A percentile compares a stretch with the other conserved stretches of the same genome.
These are phyloP conservation scores for Coemansia aciculifera DNA, from an alignment of 192 early-diverging fungal genomes.

Conservation along the genomic window DNA sequence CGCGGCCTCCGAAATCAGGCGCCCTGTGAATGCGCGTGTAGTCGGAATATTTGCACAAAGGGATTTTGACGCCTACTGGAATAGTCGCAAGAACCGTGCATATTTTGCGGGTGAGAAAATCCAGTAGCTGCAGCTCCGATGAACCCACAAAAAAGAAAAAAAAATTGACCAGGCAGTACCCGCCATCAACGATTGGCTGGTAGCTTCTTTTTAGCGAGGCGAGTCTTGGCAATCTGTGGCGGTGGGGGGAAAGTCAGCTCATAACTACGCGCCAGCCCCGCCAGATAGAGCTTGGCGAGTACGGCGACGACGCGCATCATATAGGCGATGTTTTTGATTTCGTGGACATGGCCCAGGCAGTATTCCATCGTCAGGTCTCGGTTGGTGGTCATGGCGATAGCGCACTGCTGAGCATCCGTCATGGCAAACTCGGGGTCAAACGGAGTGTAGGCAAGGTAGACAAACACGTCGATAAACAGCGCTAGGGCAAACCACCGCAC, in stretches of 20 bases:
- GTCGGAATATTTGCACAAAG: not conserved
- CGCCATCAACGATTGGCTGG: conserved; percentile 6
- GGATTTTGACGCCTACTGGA: not conserved
- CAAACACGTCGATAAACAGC: conserved; percentile 26
- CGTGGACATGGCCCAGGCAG: conserved; percentile 48
- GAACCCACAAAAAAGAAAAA: not conserved
- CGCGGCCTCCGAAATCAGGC: not conserved
- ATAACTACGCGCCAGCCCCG: conserved; percentile 17
- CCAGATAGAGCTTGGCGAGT: conserved; percentile 30
- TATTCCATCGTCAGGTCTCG: conserved; percentile 28
- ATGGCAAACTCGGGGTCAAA: conserved; percentile 30
- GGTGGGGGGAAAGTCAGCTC: conserved; percentile 15
- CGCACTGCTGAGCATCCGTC: conserved; percentile 39
- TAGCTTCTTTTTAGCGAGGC: not conserved
- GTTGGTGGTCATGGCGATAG: conserved; percentile 38
- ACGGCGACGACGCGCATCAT: conserved; percentile 25
- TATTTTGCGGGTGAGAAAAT: not conserved
- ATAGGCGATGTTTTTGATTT: conserved; percentile 42
- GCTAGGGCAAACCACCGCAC: conserved; percentile 45
- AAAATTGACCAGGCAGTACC: conserved; percentile 1
- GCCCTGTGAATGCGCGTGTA: not conserved
- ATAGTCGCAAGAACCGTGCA: conserved; percentile 1
- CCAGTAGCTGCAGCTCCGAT: not conserved
- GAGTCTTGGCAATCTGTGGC: not conserved
- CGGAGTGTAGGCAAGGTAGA: conserved; percentile 17